Conservation (phyloP, 2,329 filamentous ascomycete species). For the Fusarium compactum region DNA sequence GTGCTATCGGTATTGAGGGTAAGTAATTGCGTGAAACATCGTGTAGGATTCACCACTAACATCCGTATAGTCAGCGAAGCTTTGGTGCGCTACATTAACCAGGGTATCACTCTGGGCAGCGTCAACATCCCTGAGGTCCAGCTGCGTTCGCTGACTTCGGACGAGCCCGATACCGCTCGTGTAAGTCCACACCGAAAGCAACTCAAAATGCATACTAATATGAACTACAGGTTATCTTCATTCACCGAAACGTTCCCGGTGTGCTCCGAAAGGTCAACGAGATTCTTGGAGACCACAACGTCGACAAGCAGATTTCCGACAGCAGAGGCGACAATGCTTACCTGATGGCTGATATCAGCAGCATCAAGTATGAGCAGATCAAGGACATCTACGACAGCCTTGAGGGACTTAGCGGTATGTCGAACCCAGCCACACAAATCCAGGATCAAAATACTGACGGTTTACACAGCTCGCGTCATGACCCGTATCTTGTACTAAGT, state of each 20-base stretch:
- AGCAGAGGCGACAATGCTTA: constrained; percentile 95
- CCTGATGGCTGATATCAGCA: constrained; percentile 96
- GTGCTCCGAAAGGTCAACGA: constrained; percentile 96
- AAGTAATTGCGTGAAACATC: constrained; percentile 32
- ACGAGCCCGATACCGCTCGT: constrained; percentile 89
- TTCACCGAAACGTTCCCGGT: constrained; percentile 96
- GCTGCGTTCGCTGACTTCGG: constrained; percentile 87
- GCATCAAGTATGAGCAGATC: constrained; percentile 83
- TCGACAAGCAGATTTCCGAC: constrained; percentile 98
- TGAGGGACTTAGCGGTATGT: constrained; percentile 82
- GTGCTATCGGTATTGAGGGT: constrained; percentile 92
- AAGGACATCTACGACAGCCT: constrained; percentile 87
- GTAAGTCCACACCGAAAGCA: constrained; percentile 55
- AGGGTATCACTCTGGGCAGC: constrained; percentile 88
- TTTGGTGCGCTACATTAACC: constrained; percentile 94
- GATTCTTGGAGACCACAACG: constrained; percentile 93
- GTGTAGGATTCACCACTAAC: constrained; percentile 17
- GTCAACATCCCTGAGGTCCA: constrained; percentile 98
- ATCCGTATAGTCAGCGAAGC: constrained; percentile 76
- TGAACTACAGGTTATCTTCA: constrained; percentile 79
- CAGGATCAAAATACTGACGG: constrained; percentile 24
- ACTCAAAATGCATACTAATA: constrained; percentile 27
- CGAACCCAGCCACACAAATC: not conserved
- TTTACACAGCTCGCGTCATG: constrained; percentile 57
- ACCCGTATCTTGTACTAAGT: constrained; percentile 61